Base-by-base conservation (phyloP, 2,329 filamentous ascomycete genomes). In the Colletotrichum tropicicola region DNA sequence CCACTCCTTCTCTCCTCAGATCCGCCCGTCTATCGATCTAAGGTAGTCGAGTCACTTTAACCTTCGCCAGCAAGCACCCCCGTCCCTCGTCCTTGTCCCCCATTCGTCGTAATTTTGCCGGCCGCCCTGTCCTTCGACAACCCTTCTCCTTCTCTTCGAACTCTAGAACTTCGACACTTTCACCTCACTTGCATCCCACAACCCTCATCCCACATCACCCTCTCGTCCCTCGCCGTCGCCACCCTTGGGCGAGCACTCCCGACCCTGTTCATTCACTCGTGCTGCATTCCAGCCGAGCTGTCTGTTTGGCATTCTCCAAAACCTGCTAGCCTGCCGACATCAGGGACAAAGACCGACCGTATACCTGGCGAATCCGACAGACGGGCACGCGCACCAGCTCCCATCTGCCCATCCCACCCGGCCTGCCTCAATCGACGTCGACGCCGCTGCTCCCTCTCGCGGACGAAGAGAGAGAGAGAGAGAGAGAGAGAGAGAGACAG, bases 101-200 rank as follows among this genome's bases (percentile, higher is more conserved):
- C 57, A 64, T 61, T 61, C 57, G 61, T 61, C 58, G 58, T 65
- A 56, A 65, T 60, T 41, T 65, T 65, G 32, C 57, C 57, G 27
- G 57, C 56, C 49, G 49, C 61, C 61, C 57, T 65, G 49, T 17
- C 61, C 57, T 65, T 61, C 57, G 43, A 61, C 27, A 25, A 55
- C 49, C 57, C 61, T 61, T 65, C 61, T 65, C 35, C 61, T 65
- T 65, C 61, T 60, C 35, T 65, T 65, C 57, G 57, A 65, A 66
- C 63, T 63, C 59, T 66, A 62, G 58, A 66, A 66, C 59, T 43
- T 66, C 51, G 30, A 66, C 63, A 45, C 51, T 64, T 66, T 37
- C 59, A 57, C 19, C 39, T 53, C 54, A 53, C 51, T 48, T 53
- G 39, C 55, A 53, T 53, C 41, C 15, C 45, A 52, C 37, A 23